These are phyloP conservation scores for Eragrostis tef DNA, from an alignment of 202 grass and related monocot genomes.

Conservation along the genomic window DNA sequence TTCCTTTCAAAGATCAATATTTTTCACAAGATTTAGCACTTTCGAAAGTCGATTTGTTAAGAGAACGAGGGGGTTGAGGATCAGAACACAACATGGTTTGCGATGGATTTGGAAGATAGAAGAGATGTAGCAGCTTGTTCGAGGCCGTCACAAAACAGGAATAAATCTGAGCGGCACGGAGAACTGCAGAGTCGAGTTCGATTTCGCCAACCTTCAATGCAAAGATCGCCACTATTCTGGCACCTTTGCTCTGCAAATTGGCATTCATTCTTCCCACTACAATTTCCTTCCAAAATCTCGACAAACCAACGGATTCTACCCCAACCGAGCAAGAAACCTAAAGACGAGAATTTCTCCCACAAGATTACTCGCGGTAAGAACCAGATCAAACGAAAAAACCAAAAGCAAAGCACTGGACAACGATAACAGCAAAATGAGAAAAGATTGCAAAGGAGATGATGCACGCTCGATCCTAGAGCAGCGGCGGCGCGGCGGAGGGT, in stretches of 20 bases:
- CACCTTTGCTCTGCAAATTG: constrained; percentile 72
- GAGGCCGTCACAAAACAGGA: constrained; percentile 56
- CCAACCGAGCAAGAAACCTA: neutral
- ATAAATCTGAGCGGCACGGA: constrained; percentile 62
- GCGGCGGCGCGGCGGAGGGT: neutral
- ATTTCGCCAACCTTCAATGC: constrained; percentile 82
- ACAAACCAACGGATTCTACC: neutral
- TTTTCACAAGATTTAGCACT: neutral
- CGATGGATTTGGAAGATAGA: neutral
- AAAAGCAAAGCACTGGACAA: neutral
- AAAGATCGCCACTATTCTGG: constrained; percentile 58
- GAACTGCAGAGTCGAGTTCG: constrained; percentile 51
- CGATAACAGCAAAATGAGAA: neutral
- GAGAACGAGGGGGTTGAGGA: neutral
- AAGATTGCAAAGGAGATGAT: neutral
- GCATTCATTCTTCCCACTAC: neutral
- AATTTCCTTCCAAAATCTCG: neutral
- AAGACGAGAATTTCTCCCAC: neutral
- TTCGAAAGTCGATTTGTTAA: too few relatives aligned
- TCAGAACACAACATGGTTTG: neutral
- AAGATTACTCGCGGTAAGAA: neutral
- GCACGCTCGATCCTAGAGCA: neutral
- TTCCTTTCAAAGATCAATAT: too few relatives aligned
- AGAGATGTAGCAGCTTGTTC: constrained; percentile 60
- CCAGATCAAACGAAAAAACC: neutral